Conservation (phyloP, 352 stramenopile genomes). For the Phytopythium vexans region DNA sequence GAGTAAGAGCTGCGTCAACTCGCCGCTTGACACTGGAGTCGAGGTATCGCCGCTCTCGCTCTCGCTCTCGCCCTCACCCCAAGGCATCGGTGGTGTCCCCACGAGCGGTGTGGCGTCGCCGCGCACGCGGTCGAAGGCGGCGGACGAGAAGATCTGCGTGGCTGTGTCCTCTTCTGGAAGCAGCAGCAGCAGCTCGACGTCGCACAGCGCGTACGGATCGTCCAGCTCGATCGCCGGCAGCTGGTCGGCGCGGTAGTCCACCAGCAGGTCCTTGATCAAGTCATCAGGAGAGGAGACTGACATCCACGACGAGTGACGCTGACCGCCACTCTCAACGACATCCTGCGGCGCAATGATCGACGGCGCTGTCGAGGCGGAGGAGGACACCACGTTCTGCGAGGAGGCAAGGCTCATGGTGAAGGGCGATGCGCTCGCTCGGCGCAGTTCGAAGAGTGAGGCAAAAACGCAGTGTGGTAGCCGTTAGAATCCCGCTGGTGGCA, state of each 20-base stretch:
- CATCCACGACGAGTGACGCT: no score
- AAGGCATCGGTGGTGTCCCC: no score
- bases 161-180: neutral
- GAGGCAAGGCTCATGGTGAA: no score
- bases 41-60: no score
- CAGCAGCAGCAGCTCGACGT: conserved; percentile 1
- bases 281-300: neutral
- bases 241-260: neutral
- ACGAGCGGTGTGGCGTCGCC: neutral
- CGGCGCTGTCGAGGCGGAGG: no score
- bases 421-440: neutral
- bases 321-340: no score
- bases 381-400: no score
- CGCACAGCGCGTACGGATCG: neutral
- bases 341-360: no score
- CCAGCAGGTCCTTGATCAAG: neutral
- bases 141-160: no score
- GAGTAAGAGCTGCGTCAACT: neutral
- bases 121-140: neutral
- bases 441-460: neutral
- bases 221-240: neutral
- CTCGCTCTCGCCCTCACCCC: no score
- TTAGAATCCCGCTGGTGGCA: neutral
- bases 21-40: neutral
- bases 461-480: neutral